These are phyloP conservation scores for Testicularia cyperi DNA, from an alignment of 1,284 basidiomycete genomes.

Conservation along the genomic window DNA sequence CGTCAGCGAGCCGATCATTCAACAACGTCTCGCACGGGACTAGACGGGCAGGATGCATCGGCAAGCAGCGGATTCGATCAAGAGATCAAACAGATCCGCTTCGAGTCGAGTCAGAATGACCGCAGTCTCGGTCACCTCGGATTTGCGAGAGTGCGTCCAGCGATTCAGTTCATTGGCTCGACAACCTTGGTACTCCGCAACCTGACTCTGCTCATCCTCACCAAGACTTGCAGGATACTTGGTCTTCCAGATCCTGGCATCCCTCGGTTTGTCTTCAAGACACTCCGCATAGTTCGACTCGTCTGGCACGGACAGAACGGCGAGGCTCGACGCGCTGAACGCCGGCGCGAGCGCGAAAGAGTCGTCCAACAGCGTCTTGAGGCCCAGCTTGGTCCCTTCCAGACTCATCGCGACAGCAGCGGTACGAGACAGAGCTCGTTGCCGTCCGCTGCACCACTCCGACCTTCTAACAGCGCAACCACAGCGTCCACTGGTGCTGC, in stretches of 20 bases:
- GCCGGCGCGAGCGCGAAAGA: no score
- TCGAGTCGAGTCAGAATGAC: slow-evolving; percentile 10
- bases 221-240: slow-evolving; percentile 2
- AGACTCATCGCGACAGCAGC: no score
- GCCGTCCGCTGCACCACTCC: no score
- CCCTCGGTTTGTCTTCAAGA: slow-evolving; percentile 16
- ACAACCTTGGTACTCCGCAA: slow-evolving; percentile 12
- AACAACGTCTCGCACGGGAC: no score
- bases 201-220: slow-evolving; percentile 2
- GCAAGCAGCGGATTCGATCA: slow-evolving; percentile 22
- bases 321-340: slow-evolving; percentile 28
- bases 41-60: no score
- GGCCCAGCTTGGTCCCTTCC: no score
- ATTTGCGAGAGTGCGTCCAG: slow-evolving; percentile 8
- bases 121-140: slow-evolving; percentile 9
- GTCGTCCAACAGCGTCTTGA: background rate
- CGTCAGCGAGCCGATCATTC: no score
- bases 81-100: slow-evolving; percentile 38
- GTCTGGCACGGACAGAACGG: slow-evolving; percentile 56
- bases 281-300: slow-evolving; percentile 39
- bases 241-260: slow-evolving; percentile 20
- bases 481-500: no score
- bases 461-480: no score
- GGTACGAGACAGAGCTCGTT: no score
- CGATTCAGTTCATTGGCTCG: slow-evolving; percentile 5